Conservation (phyloP, 2,329 filamentous ascomycete species). For the Magnaporthiopsis rhizophila region DNA sequence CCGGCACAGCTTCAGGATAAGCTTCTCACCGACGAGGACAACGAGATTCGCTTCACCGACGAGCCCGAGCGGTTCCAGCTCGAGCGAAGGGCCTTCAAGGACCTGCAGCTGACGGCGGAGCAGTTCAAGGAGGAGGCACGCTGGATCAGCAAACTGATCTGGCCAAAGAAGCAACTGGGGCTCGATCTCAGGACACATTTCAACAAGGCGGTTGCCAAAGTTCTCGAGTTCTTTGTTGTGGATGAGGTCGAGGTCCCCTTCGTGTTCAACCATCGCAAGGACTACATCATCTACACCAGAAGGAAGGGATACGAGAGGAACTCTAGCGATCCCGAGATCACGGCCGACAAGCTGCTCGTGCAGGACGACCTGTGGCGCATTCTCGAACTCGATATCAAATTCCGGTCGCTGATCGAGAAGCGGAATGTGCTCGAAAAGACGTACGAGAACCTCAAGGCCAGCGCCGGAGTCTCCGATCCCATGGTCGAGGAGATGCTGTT, state of each 20-base stretch:
- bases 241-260: constrained; percentile 95
- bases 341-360: constrained; percentile 79
- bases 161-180: constrained; percentile 74
- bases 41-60: constrained; percentile 78
- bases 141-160: constrained; percentile 88
- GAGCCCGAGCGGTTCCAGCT: constrained; percentile 93
- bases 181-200: constrained; percentile 73
- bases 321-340: constrained; percentile 61
- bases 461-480: constrained; percentile 56
- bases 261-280: constrained; percentile 96
- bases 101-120: constrained; percentile 71
- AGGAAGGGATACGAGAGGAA: constrained; percentile 52
- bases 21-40: constrained; percentile 92
- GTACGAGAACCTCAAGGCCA: constrained; percentile 61
- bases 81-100: constrained; percentile 79
- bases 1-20: constrained; percentile 90
- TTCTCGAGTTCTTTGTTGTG: constrained; percentile 89
- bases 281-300: constrained; percentile 88
- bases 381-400: constrained; percentile 90
- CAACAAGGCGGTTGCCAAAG: constrained; percentile 79
- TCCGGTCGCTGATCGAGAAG: constrained; percentile 86
- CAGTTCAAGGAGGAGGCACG: constrained; percentile 82
- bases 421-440: constrained; percentile 75
- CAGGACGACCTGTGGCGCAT: constrained; percentile 95
- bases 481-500: constrained; percentile 78